Conservation (phyloP, 352 stramenopile species). For the Phytophthora meadii region DNA sequence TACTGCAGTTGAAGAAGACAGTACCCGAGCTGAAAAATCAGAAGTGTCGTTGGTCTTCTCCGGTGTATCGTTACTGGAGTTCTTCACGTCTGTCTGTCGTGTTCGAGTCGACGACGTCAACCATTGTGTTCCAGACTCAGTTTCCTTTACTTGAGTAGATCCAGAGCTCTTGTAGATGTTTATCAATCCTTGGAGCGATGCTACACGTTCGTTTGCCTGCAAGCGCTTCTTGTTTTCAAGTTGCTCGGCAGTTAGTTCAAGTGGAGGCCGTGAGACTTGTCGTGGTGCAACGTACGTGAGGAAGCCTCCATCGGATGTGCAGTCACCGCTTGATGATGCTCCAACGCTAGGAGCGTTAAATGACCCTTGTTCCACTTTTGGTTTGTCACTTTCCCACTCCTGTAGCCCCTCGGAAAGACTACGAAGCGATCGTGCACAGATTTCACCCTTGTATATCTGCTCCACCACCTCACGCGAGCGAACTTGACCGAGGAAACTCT, state of each 20-base stretch:
- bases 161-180: constrained; percentile 24
- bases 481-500: constrained; percentile 55
- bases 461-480: constrained; percentile 43
- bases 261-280: constrained; percentile 12
- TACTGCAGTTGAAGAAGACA: constrained; percentile 12
- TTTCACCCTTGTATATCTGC: constrained; percentile 55
- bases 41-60: no score
- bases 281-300: background rate
- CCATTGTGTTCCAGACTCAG: constrained; percentile 3
- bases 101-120: constrained; percentile 13
- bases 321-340: constrained; percentile 1
- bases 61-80: constrained; percentile 13
- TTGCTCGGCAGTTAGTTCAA: constrained; percentile 20
- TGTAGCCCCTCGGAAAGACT: constrained; percentile 22
- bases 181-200: constrained; percentile 31
- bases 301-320: constrained; percentile 4
- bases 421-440: constrained; percentile 48
- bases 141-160: constrained; percentile 1
- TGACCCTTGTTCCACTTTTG: background rate
- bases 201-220: constrained; percentile 31
- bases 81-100: background rate
- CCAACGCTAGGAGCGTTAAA: background rate
- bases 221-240: constrained; percentile 31
- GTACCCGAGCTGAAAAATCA: constrained; percentile 4
- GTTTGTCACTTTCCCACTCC: constrained; percentile 3